Evolutionary conservation across 352 stramenopile species (phyloP).

Genomic region (Globisporangium carolinianum): DNA sequence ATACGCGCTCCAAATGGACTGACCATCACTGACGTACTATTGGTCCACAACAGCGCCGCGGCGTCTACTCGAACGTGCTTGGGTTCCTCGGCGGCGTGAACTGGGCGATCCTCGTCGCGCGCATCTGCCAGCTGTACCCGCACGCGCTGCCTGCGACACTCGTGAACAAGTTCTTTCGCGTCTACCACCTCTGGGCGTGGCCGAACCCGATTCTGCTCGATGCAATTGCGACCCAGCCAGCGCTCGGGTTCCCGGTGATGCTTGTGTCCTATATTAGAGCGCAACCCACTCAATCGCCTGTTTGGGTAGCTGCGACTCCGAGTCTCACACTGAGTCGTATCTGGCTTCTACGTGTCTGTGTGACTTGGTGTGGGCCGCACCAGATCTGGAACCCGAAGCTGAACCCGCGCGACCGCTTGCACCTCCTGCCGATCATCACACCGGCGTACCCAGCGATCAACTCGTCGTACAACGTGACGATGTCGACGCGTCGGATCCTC

Average conservation of each 20-base stretch:
- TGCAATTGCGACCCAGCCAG: slow-evolving; percentile 38
- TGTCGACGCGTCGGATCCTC: slow-evolving; percentile 67
- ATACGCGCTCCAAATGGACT: no score
- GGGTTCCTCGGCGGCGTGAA: slow-evolving; percentile 79
- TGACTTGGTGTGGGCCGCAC: no score
- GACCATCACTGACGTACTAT: no score
- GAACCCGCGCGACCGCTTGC: slow-evolving; percentile 70
- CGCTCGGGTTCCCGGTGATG: slow-evolving; percentile 5
- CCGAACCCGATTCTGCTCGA: slow-evolving; percentile 72
- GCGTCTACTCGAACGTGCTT: slow-evolving; percentile 81
- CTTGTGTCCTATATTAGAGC: no score
- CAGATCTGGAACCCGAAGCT: slow-evolving; percentile 69
- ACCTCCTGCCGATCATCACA: slow-evolving; percentile 87
- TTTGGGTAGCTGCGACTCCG: no score
- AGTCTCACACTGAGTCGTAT: no score
- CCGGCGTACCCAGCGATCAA: slow-evolving; percentile 80
- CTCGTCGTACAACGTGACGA: slow-evolving; percentile 78
- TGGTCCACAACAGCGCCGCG: slow-evolving; percentile 21
- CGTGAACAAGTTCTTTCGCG: slow-evolving; percentile 76
- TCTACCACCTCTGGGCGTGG: slow-evolving; percentile 76
- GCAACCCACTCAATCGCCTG: no score
- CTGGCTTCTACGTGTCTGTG: no score
- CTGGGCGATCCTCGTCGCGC: slow-evolving; percentile 82
- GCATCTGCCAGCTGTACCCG: slow-evolving; percentile 85
- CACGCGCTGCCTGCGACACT: slow-evolving; percentile 62